phyloP scores from a whole-genome alignment of 2,329 filamentous ascomycete genomes.

The Sporothrix sp. region DNA sequence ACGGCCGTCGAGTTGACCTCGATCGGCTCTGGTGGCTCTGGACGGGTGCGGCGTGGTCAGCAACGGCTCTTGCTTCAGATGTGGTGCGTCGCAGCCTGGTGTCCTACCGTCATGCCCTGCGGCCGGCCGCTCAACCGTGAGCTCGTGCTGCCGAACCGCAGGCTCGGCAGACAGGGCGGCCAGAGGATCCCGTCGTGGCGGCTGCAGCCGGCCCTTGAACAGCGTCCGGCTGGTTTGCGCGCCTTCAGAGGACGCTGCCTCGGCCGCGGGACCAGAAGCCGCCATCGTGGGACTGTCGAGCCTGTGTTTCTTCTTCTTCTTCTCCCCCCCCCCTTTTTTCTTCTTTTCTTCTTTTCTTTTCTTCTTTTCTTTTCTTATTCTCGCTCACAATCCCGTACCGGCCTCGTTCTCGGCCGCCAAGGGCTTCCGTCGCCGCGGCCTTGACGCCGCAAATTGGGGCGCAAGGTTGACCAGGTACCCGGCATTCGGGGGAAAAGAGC shows the following conservation, averaged over 20 bases:
- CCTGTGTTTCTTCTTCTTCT: no score
- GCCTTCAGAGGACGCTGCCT: not conserved
- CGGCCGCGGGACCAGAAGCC: not conserved
- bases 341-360: no score
- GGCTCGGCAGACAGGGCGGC: constrained; percentile 6
- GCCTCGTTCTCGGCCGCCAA: no score
- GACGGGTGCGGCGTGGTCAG: no score
- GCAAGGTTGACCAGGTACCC: not conserved
- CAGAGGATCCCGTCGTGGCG: constrained; percentile 7
- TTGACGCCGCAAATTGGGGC: not conserved
- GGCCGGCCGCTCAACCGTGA: not conserved
- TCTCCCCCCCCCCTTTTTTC: no score
- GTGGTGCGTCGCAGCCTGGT: not conserved
- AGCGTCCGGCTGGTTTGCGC: not conserved
- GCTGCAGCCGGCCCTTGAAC: constrained; percentile 15
- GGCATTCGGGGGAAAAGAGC: constrained; percentile 5
- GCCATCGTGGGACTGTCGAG: no score
- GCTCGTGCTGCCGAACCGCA: constrained; percentile 1
- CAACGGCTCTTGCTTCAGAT: no score
- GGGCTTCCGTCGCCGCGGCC: no score
- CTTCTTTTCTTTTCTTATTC: no score
- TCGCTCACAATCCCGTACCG: not conserved
- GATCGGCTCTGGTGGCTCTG: not conserved
- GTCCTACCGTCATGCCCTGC: not conserved
- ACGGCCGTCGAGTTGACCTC: not conserved